A percentile compares a stretch with the other conserved stretches of the same genome.
Evolutionary conservation across 2,329 filamentous ascomycete species (phyloP).

Genomic region (Helotiales sp.): DNA sequence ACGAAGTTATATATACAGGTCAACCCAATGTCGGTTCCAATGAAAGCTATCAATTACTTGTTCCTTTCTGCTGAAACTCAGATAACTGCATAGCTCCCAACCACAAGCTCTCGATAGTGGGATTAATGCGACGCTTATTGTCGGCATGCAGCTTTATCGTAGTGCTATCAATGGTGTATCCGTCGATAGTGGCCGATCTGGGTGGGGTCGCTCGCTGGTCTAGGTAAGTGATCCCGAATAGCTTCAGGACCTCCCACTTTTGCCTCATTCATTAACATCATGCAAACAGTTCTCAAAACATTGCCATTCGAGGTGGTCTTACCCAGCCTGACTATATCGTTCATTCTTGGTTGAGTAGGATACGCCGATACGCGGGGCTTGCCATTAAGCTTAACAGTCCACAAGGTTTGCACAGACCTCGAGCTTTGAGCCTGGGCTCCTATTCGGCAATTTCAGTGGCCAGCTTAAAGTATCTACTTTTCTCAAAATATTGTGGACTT

Average conservation of each 20-base stretch:
- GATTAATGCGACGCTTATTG: background rate
- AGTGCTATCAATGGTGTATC: slow-evolving; percentile 1
- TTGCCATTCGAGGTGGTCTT: background rate
- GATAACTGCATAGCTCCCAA: background rate
- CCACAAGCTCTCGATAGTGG: slow-evolving; percentile 3
- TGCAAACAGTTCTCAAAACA: background rate
- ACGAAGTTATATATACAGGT: background rate
- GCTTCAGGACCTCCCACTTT: slow-evolving; percentile 10
- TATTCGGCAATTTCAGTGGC: background rate
- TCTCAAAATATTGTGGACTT: background rate
- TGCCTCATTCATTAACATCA: background rate
- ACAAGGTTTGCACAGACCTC: background rate
- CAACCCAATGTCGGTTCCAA: background rate
- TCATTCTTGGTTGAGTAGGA: background rate
- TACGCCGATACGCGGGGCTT: background rate
- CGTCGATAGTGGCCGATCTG: no score
- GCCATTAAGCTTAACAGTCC: background rate
- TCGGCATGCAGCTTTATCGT: slow-evolving; percentile 3
- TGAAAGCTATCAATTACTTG: background rate
- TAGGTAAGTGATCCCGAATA: slow-evolving; percentile 13
- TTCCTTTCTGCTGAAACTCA: no score
- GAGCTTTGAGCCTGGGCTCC: background rate
- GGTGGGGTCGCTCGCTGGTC: background rate
- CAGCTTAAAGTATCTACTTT: background rate
- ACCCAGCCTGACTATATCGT: no score